Conservation (phyloP, 257 asterid species). For the Nemophila menziesii region DNA sequence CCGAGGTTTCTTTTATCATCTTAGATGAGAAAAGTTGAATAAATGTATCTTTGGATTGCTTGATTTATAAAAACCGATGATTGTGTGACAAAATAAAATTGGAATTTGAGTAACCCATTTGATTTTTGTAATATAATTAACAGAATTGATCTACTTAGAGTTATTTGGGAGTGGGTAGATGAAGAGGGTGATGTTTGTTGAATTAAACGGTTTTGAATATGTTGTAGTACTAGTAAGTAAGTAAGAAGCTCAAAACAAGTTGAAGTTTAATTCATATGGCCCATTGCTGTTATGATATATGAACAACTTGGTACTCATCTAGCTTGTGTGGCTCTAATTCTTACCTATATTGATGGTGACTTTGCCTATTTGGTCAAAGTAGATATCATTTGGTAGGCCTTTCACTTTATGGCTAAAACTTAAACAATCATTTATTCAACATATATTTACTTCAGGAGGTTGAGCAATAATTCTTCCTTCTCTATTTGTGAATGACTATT, state of each 20-base stretch:
- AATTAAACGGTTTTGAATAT: background rate
- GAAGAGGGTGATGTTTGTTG: background rate
- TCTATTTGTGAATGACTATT: no score
- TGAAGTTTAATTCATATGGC: background rate
- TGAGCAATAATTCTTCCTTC: background rate
- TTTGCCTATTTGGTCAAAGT: no score
- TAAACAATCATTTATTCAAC: constrained; percentile 10
- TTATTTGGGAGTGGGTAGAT: background rate
- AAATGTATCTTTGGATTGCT: background rate
- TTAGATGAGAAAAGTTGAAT: background rate
- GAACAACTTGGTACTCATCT: background rate
- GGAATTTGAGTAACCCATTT: no score
- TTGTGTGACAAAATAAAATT: background rate
- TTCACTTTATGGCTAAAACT: no score
- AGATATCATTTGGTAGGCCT: no score
- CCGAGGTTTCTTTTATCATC: no score
- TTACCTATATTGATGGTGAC: no score
- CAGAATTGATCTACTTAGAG: background rate
- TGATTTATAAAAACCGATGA: background rate
- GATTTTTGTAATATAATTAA: no score
- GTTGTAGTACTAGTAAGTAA: no score
- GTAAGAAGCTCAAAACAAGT: background rate
- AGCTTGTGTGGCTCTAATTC: no score
- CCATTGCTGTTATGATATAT: background rate
- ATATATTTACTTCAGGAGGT: background rate